These are phyloP conservation scores for Triangularia verruculosa DNA, from an alignment of 2,329 filamentous ascomycete species.

Conservation along the genomic window DNA sequence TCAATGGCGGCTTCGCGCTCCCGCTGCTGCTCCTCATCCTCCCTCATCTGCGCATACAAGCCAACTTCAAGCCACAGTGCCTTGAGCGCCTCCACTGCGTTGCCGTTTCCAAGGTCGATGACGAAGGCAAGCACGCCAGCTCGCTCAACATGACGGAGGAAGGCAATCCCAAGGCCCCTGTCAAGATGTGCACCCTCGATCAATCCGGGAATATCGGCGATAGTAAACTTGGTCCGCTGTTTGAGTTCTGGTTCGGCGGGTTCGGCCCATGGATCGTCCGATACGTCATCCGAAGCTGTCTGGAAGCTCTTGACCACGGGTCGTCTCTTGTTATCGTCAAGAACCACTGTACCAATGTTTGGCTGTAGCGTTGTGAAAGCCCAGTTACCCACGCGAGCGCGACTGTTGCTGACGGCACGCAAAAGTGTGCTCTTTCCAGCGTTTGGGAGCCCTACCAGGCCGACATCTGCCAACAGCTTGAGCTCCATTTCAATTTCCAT, in stretches of 20 bases:
- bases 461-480: slow-evolving; percentile 92
- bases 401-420: slow-evolving; percentile 81
- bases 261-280: slow-evolving; percentile 32
- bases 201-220: slow-evolving; percentile 93
- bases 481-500: slow-evolving; percentile 84
- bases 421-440: slow-evolving; percentile 93
- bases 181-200: slow-evolving; percentile 92
- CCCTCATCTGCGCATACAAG: slow-evolving; percentile 76
- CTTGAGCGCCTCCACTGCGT: slow-evolving; percentile 75
- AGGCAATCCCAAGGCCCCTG: slow-evolving; percentile 84
- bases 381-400: slow-evolving; percentile 88
- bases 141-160: slow-evolving; percentile 90
- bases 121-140: slow-evolving; percentile 93
- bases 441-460: slow-evolving; percentile 90
- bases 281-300: slow-evolving; percentile 40
- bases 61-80: slow-evolving; percentile 88
- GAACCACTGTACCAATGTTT: slow-evolving; percentile 91
- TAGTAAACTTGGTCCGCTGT: slow-evolving; percentile 76
- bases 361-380: slow-evolving; percentile 94
- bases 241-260: slow-evolving; percentile 44
- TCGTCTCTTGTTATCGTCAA: slow-evolving; percentile 81
- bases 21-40: slow-evolving; percentile 67
- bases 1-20: slow-evolving; percentile 56
- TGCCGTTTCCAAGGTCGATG: slow-evolving; percentile 74
- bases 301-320: slow-evolving; percentile 49